These are phyloP conservation scores for Yamadazyma laniorum DNA, from an alignment of 805 yeast genomes.

Conservation along the genomic window DNA sequence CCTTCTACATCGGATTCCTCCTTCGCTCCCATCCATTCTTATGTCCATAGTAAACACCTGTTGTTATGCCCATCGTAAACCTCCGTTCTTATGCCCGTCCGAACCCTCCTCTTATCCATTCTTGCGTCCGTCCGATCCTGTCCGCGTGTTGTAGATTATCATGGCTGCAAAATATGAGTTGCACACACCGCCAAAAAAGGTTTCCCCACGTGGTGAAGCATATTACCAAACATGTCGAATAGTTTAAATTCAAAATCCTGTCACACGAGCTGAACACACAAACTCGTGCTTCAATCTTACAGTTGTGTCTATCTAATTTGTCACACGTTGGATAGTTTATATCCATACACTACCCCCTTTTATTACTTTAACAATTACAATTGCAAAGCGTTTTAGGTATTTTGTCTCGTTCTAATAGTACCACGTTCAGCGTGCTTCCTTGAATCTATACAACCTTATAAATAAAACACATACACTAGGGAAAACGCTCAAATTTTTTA, in stretches of 20 bases:
- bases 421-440: constrained; percentile 4
- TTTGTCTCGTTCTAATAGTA: constrained; percentile 6
- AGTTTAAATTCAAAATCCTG: not conserved
- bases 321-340: not conserved
- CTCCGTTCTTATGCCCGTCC: no score
- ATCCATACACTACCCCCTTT: not conserved
- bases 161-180: constrained; percentile 9
- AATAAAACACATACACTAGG: constrained; percentile 1
- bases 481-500: no score
- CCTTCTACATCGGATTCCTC: no score
- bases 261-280: constrained; percentile 7
- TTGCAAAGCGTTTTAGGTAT: constrained; percentile 4
- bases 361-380: not conserved
- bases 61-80: no score
- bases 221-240: no score
- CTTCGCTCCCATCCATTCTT: no score
- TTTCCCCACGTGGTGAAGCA: constrained; percentile 8
- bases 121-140: no score
- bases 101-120: no score
- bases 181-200: constrained; percentile 4
- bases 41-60: no score
- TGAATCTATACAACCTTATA: constrained; percentile 1
- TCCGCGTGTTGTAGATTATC: no score
- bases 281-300: not conserved
- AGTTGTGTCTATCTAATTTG: not conserved